These are phyloP conservation scores for Symbiodinium natans DNA, from an alignment of 73 alveolate species.

Conservation along the genomic window DNA sequence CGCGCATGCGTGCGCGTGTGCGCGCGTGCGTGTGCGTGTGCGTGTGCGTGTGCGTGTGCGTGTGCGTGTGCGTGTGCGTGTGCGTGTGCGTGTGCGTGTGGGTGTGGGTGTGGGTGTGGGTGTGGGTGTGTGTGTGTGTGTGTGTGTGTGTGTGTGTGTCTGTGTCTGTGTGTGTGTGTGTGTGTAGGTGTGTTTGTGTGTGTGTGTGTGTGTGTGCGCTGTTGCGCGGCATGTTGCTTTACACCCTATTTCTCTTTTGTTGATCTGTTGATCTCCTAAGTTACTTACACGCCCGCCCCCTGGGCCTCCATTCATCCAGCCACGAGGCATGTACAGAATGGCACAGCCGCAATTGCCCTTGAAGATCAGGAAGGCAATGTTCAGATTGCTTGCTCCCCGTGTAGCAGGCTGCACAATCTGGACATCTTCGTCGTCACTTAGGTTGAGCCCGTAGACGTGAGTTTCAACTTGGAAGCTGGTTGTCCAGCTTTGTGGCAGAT, in stretches of 20 bases:
- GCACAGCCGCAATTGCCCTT: conserved; percentile 85
- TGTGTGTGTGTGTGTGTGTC: too few species aligned
- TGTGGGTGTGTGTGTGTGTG: too few species aligned
- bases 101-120: too few species aligned
- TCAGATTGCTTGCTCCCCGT: conserved; percentile 15
- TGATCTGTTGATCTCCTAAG: background rate
- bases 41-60: too few species aligned
- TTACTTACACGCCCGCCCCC: background rate
- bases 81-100: too few species aligned
- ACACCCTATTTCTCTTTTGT: background rate
- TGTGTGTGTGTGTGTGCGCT: too few species aligned
- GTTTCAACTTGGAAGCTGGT: conserved; percentile 70
- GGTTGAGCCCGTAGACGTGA: conserved; percentile 45
- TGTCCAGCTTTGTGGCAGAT: conserved; percentile 42
- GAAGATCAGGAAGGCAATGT: conserved; percentile 57
- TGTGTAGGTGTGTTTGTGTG: too few species aligned
- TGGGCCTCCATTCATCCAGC: conserved; percentile 87
- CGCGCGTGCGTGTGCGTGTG: too few species aligned
- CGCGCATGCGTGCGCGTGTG: too few species aligned
- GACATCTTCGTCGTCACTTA: conserved; percentile 44
- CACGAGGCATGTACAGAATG: conserved; percentile 74
- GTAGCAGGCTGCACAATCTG: background rate
- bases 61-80: too few species aligned
- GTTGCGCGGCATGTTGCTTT: too few species aligned
- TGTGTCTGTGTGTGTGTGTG: too few species aligned